phyloP scores from a whole-genome alignment of 2,329 filamentous ascomycete species.

The Colletotrichum lupini region DNA sequence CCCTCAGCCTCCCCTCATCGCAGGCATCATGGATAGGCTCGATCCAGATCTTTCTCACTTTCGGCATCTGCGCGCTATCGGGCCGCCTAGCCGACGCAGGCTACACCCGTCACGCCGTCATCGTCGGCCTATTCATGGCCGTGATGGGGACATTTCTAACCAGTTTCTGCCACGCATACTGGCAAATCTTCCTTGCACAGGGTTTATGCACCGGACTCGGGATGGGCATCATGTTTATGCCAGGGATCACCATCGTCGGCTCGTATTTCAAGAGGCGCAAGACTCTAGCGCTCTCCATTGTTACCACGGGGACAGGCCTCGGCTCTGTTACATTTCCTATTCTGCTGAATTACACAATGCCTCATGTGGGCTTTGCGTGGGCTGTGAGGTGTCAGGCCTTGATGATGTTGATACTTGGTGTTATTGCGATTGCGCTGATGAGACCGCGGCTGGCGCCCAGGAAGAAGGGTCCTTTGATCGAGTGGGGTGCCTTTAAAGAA shows the following conservation, averaged over 20 bases:
- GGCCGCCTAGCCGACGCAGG: conserved; percentile 56
- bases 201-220: conserved; percentile 68
- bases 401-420: conserved; percentile 60
- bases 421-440: conserved; percentile 53
- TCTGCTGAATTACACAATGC: conserved; percentile 65
- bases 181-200: conserved; percentile 62
- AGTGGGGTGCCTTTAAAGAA: too few species aligned
- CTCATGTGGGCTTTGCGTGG: conserved; percentile 72
- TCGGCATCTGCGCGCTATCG: conserved; percentile 52
- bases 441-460: conserved; percentile 60
- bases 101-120: conserved; percentile 47
- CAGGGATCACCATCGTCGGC: conserved; percentile 63
- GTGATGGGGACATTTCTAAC: conserved; percentile 58
- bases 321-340: conserved; percentile 74
- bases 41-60: conserved; percentile 56
- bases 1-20: conserved; percentile 46
- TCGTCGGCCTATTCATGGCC: conserved; percentile 53
- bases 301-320: conserved; percentile 68
- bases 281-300: conserved; percentile 68
- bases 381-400: conserved; percentile 72
- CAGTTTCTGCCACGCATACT: conserved; percentile 55
- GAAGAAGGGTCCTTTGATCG: conserved; percentile 44
- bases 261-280: conserved; percentile 72
- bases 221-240: conserved; percentile 63
- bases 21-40: conserved; percentile 62